Base-by-base conservation (phyloP, 2,329 filamentous ascomycete genomes). In the Neoscytalidium dimidiatum region DNA sequence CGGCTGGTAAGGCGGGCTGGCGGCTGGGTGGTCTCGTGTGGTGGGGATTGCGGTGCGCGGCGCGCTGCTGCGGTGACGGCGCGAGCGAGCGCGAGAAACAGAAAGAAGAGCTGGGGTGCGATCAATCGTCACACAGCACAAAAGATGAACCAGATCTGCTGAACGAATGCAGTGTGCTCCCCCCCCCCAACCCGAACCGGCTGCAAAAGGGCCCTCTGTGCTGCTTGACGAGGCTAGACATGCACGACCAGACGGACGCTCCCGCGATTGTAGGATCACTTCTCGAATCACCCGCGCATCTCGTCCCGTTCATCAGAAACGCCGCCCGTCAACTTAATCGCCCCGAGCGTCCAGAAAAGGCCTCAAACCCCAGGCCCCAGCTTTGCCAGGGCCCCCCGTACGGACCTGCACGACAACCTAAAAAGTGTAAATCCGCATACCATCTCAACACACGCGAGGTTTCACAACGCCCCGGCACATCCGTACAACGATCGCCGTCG, bases 21-120 rank as follows among this genome's bases (percentile, higher is more conserved):
- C 26, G 46, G 46, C 46, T 49, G 14, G 52, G 52, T 43, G 52
- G 52, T 43, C 52, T 57, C 35, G 52, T 49, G 46, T 57, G 35
- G 52, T 57, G 52, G 35, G 43, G 52, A n/a, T 35, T 57, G 35
- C 38, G 51, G 31, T 56, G 38, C 31, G 17, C 17, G 51, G 21
- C 19, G 46, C 13, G 46, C 46, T 17, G 46, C 23, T 29, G 23
- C 46, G 46, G 13, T n/a, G 19, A 7, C 9, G 13, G 21, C 43
- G 33, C 33, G 33, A n/a, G n/a, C n/a, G n/a, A n/a, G n/a, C n/a
- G n/a, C n/a, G n/a, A n/a, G n/a, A n/a, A n/a, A n/a, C n/a, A n/a
- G n/a, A 41, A 17, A 41, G n/a, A 17, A 41, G 38, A 41, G 14
- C 9, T 17, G 9, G 38, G 14, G n/a, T n/a, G n/a, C n/a, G n/a